Conservation (phyloP, 805 yeast species). For the Myxozyma mucilagina region DNA sequence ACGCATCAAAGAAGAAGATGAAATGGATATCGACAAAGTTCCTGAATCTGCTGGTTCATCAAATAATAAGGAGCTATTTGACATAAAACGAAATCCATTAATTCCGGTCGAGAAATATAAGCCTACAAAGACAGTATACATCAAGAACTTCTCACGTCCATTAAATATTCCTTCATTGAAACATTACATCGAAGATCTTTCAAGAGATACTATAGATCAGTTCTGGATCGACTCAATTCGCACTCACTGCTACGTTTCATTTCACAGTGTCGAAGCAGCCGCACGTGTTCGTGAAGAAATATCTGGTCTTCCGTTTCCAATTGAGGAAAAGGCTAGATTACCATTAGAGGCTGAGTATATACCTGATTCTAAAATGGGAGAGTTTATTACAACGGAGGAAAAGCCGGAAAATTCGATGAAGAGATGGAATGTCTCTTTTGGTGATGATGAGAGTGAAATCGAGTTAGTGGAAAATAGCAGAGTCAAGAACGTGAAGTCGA, state of each 20-base stretch:
- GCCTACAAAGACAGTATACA: constrained; percentile 17
- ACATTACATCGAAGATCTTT: constrained; percentile 5
- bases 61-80: neutral
- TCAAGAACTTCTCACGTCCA: constrained; percentile 27
- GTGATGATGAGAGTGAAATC: constrained; percentile 1
- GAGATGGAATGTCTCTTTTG: constrained; percentile 25
- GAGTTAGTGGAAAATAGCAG: constrained; percentile 11
- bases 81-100: constrained; percentile 3
- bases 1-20: neutral
- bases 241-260: constrained; percentile 25
- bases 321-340: constrained; percentile 23
- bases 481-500: neutral
- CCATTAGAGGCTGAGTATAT: constrained; percentile 12
- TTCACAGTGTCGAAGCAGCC: constrained; percentile 11
- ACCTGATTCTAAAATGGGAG: constrained; percentile 21
- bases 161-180: constrained; percentile 21
- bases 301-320: constrained; percentile 21
- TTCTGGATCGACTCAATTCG: constrained; percentile 30
- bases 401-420: constrained; percentile 2
- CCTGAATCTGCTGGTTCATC: neutral
- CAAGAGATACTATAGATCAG: neutral
- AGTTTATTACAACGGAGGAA: constrained; percentile 25
- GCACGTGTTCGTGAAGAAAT: constrained; percentile 16
- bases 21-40: neutral
- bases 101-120: constrained; percentile 4